Base-by-base conservation (phyloP, 345 rosid species). In the Limnanthes douglasii region DNA sequence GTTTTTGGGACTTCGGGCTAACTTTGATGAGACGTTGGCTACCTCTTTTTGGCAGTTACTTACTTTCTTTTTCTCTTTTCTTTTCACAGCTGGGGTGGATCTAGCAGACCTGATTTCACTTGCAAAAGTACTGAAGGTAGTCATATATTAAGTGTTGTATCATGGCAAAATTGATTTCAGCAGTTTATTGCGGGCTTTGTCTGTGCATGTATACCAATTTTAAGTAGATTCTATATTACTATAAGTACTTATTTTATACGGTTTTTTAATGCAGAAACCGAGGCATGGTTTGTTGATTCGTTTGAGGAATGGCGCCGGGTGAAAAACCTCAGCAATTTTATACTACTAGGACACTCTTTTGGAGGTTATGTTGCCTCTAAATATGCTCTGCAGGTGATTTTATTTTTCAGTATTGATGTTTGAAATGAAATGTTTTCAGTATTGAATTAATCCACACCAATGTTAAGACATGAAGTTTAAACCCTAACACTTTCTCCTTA, bases 331-430 rank as follows among this genome's bases (percentile, higher is more conserved):
- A 69, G 60, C 41, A 71, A 75, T 59, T 92, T 92, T 45, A 75
- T 92, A 55, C 68, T 92, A n/a, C 80, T 92, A 34, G 94, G 99
- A 29, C 99, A 92, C 69, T 92, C 99, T 47, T 69, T 85, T 59
- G 99, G 99, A 47, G 99, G 99, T 15, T 90, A 90, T 57, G 86
- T 90, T 55, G 94, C 99, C 4, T 70, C 99, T 50, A 85, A 85
- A 53, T 90, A 90, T 61, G 82, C 96, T 0, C 78, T 90, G 28
- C 75, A 90, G 99, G 99, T 85, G 64, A 54, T 13, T 6, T 45
- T 33, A 45, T 43, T 38, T 42, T 19, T 31, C 24, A 21, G 1
- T 35, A 27, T 6, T 4, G 7, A 27, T 15, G 20, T 5, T 48
- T 16, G 34, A 18, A 18, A 33, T 2, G 13, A n/a, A n/a, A n/a